A percentile compares a stretch with the other conserved stretches of the same genome.
Evolutionary conservation across 805 yeast species (phyloP).

Genomic region (Wickerhamiella occidentalis): DNA sequence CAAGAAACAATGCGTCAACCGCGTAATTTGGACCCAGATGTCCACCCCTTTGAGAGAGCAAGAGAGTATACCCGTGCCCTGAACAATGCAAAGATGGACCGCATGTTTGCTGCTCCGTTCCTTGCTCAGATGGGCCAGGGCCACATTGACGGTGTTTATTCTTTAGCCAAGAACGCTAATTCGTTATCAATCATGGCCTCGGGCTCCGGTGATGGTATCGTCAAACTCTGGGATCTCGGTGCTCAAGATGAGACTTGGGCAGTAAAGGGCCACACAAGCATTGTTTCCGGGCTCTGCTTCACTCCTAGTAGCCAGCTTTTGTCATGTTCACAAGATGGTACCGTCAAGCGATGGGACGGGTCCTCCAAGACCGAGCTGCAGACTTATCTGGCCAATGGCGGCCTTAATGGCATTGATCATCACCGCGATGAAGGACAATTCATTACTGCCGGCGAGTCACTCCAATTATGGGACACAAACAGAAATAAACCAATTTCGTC

Average conservation of each 20-base stretch:
- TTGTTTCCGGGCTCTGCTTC: conserved; percentile 74
- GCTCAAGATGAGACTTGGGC: conserved; percentile 62
- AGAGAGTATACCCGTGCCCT: conserved; percentile 91
- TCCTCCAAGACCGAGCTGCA: conserved; percentile 36
- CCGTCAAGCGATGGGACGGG: conserved; percentile 76
- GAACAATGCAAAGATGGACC: conserved; percentile 87
- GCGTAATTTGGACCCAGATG: conserved; percentile 80
- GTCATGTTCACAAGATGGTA: conserved; percentile 85
- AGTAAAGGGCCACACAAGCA: conserved; percentile 81
- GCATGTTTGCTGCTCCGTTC: conserved; percentile 97
- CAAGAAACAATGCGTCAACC: conserved; percentile 81
- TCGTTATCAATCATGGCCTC: conserved; percentile 67
- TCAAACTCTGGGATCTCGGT: conserved; percentile 87
- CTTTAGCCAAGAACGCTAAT: conserved; percentile 65
- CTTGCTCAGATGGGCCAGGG: conserved; percentile 91
- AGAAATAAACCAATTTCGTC: conserved; percentile 67
- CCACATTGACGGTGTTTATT: conserved; percentile 87
- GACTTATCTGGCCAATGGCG: conserved; percentile 72
- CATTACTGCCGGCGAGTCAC: conserved; percentile 84
- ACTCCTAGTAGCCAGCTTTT: conserved; percentile 52
- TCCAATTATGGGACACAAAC: conserved; percentile 84
- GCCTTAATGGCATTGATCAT: conserved; percentile 77
- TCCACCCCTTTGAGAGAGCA: conserved; percentile 95
- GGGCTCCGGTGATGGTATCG: conserved; percentile 90
- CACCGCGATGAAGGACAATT: conserved; percentile 62